Conservation (phyloP, 148 eudicot genomes). For the Linanthus parryae region DNA sequence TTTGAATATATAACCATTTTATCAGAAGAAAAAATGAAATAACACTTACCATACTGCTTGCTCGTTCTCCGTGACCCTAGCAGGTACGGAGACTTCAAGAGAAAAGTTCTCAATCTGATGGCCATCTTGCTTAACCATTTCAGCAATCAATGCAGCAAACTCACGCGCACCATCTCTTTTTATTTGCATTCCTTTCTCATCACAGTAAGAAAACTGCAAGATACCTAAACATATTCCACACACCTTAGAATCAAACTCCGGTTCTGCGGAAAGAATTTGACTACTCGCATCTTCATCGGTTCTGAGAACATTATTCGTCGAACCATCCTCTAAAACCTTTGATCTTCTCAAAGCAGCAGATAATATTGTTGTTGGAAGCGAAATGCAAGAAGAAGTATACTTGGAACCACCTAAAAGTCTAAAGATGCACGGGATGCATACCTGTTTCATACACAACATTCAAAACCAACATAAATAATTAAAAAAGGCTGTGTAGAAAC, state of each 20-base stretch:
- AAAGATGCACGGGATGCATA: constrained; percentile 63
- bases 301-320: constrained; percentile 10
- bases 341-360: constrained; percentile 15
- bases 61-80: constrained; percentile 49
- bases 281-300: constrained; percentile 13
- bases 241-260: constrained; percentile 16
- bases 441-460: constrained; percentile 30
- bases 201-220: constrained; percentile 53
- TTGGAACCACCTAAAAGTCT: constrained; percentile 55
- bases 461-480: neutral
- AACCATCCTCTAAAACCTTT: constrained; percentile 14
- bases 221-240: constrained; percentile 78
- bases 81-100: constrained; percentile 79
- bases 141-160: constrained; percentile 49
- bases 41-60: constrained; percentile 52
- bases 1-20: neutral
- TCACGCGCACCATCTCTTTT: constrained; percentile 41
- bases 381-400: constrained; percentile 28
- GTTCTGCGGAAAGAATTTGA: constrained; percentile 11
- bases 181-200: constrained; percentile 33
- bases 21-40: neutral
- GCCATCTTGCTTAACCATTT: constrained; percentile 46
- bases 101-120: constrained; percentile 47
- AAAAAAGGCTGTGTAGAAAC: neutral
- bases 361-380: constrained; percentile 21